A percentile compares a stretch with the other conserved stretches of the same genome.
Evolutionary conservation across 495 filamentous ascomycete species (phyloP).

Genomic region (Penicillium simplicissimum): DNA sequence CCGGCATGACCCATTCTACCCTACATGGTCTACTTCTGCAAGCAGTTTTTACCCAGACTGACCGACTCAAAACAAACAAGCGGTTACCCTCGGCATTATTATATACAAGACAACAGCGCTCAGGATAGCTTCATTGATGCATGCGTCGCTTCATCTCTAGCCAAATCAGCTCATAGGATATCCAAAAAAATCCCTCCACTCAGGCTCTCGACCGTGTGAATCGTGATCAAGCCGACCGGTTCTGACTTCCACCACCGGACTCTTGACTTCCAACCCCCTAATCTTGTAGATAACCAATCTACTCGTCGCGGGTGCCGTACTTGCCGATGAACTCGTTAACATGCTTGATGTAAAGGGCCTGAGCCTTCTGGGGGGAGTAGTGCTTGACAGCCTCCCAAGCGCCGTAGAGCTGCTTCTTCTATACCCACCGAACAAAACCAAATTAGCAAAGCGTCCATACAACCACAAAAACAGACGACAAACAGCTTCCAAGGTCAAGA

Average conservation of each 20-base stretch:
- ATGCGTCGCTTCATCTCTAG: conserved; percentile 24
- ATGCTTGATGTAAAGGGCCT: conserved; percentile 72
- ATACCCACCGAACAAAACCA: conserved; percentile 4
- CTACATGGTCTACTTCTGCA: background rate
- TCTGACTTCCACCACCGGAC: background rate
- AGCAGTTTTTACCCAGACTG: background rate
- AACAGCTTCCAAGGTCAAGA: background rate
- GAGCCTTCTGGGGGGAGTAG: conserved; percentile 59
- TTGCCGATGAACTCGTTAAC: conserved; percentile 68
- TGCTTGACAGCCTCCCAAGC: conserved; percentile 69
- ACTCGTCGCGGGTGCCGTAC: conserved; percentile 50
- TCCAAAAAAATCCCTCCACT: conserved; percentile 1
- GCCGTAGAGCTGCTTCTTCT: conserved; percentile 79
- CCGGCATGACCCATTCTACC: background rate
- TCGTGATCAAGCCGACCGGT: background rate
- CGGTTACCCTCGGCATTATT: conserved; percentile 8
- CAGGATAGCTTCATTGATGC: conserved; percentile 8
- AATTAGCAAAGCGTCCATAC: conserved; percentile 4
- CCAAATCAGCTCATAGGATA: conserved; percentile 10
- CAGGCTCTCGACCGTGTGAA: background rate
- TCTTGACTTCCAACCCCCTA: background rate
- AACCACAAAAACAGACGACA: background rate
- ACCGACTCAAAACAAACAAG: background rate
- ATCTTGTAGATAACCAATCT: background rate
- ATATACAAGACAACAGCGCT: conserved; percentile 15